phyloP scores from a whole-genome alignment of 495 filamentous ascomycete species.

The Xylaria palmicola region DNA sequence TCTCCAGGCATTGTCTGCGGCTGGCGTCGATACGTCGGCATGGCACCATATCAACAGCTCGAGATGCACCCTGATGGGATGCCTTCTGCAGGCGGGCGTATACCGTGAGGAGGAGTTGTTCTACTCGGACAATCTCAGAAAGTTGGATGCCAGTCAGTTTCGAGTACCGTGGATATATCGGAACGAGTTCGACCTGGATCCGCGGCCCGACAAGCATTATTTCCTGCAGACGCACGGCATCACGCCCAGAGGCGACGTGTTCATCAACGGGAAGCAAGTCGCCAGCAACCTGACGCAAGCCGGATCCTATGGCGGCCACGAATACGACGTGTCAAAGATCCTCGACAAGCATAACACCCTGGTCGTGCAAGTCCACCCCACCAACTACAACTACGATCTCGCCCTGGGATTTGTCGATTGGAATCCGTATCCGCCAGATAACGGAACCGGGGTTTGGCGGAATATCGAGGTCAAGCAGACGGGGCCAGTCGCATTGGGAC shows the following conservation, averaged over 20 bases:
- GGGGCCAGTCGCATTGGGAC: constrained; percentile 51
- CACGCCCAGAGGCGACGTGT: constrained; percentile 60
- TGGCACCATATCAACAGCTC: constrained; percentile 53
- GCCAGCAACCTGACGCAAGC: constrained; percentile 48
- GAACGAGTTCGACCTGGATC: constrained; percentile 50
- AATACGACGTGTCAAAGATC: constrained; percentile 52
- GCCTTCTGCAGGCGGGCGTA: constrained; percentile 52
- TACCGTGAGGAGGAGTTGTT: constrained; percentile 58
- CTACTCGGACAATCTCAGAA: constrained; percentile 54
- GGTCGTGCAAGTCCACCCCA: constrained; percentile 55
- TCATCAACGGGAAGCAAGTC: constrained; percentile 56
- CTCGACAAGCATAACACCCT: constrained; percentile 48
- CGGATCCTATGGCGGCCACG: constrained; percentile 57
- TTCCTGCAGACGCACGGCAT: constrained; percentile 59
- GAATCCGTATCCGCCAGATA: constrained; percentile 62
- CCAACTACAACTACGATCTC: constrained; percentile 58
- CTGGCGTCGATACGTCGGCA: constrained; percentile 46
- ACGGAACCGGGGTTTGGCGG: constrained; percentile 61
- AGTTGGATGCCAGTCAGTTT: constrained; percentile 47
- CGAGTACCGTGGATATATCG: constrained; percentile 61
- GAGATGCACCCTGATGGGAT: constrained; percentile 58
- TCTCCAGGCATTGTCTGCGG: constrained; percentile 43
- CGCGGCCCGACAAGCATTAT: constrained; percentile 40
- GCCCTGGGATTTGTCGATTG: constrained; percentile 63
- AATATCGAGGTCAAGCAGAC: constrained; percentile 59